A percentile compares a stretch with the other conserved stretches of the same genome.
Conservation (phyloP, 345 rosid genomes). For the Hibiscus trionum region DNA sequence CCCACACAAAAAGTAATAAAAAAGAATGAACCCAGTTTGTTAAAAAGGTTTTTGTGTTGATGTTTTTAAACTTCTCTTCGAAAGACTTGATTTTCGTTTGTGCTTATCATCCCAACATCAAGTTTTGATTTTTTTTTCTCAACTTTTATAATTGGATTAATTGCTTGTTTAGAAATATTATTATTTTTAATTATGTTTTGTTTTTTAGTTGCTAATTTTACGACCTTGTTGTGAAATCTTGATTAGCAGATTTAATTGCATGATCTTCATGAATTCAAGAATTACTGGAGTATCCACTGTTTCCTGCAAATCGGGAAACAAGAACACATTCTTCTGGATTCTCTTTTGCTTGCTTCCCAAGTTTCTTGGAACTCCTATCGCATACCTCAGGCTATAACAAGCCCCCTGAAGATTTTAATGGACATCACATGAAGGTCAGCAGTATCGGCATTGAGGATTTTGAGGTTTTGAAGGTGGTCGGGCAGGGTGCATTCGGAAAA, state of each 20-base stretch:
- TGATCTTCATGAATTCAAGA: constrained; percentile 81
- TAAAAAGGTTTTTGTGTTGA: no score
- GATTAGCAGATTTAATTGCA: constrained; percentile 46
- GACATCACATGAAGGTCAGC: constrained; percentile 13
- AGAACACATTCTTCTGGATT: constrained; percentile 68
- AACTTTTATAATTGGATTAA: no score
- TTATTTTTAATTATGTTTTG: no score
- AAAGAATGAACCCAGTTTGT: no score
- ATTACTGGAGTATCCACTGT: constrained; percentile 54
- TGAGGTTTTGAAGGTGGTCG: constrained; percentile 81
- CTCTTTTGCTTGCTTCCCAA: constrained; percentile 67
- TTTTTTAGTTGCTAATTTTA: not conserved
- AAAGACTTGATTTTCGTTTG: not conserved
- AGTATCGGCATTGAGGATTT: constrained; percentile 71
- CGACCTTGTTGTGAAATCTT: constrained; percentile 3
- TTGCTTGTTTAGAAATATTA: not conserved
- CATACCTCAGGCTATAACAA: constrained; percentile 18
- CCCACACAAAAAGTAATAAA: no score
- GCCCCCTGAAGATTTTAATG: constrained; percentile 18
- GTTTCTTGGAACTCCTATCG: constrained; percentile 19
- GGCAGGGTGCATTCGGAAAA: constrained; percentile 94
- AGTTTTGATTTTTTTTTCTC: not conserved
- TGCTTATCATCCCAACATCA: not conserved
- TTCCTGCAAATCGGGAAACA: constrained; percentile 97
- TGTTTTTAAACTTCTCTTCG: no score